These are phyloP conservation scores for Nannochloropsis gaditana DNA, from an alignment of 108 stramenopile species.

Conservation along the genomic window DNA sequence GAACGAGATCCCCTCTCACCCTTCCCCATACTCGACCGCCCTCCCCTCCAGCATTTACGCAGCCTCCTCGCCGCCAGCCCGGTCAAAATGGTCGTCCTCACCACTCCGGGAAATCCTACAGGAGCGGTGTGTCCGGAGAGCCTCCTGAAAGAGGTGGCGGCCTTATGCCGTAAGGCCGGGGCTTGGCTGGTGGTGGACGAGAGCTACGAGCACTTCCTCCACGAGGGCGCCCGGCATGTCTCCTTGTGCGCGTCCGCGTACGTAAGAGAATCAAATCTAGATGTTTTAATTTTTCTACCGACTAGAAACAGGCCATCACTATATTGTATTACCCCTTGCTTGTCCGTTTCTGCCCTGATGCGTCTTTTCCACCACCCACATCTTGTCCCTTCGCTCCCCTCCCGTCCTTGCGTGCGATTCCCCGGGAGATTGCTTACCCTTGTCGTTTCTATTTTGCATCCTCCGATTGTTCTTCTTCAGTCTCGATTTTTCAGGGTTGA, in stretches of 20 bases:
- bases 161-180: constrained; percentile 60
- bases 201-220: constrained; percentile 86
- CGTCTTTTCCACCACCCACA: not conserved
- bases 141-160: constrained; percentile 60
- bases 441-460: constrained; percentile 20
- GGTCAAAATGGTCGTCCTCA: constrained; percentile 68
- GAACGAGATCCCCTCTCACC: too few relatives aligned
- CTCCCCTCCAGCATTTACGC: not conserved
- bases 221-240: constrained; percentile 43
- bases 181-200: constrained; percentile 83
- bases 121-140: constrained; percentile 63
- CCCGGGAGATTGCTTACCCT: too few relatives aligned
- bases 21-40: too few relatives aligned
- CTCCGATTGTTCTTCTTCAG: constrained; percentile 50
- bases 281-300: too few relatives aligned
- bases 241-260: not conserved
- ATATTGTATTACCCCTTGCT: too few relatives aligned
- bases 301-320: too few relatives aligned
- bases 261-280: not conserved
- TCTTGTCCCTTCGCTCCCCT: not conserved
- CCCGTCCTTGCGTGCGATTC: too few relatives aligned
- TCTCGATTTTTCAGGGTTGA: not conserved
- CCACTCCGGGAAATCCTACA: constrained; percentile 87
- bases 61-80: not conserved
- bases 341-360: not conserved